phyloP scores from a whole-genome alignment of 1,284 basidiomycete species.

The Kalmanozyma brasiliensis region DNA sequence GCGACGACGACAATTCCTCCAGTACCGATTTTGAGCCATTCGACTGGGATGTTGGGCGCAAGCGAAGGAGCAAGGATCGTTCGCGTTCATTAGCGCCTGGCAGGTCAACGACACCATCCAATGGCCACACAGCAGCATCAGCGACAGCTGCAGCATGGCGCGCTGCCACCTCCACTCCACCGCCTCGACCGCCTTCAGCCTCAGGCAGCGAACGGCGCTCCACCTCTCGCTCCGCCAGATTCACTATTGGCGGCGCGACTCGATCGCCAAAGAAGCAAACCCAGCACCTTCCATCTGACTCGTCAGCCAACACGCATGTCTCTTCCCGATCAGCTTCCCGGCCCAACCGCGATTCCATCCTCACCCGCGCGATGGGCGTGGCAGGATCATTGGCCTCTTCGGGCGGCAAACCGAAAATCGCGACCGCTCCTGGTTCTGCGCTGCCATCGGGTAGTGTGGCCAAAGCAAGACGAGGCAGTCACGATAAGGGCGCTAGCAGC shows the following conservation, averaged over 20 bases:
- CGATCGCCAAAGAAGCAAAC: slow-evolving; percentile 22
- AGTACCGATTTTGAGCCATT: slow-evolving; percentile 49
- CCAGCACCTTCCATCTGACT: slow-evolving; percentile 15
- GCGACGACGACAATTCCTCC: slow-evolving; percentile 39
- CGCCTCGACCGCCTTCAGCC: slow-evolving; percentile 6
- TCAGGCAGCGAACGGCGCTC: slow-evolving; percentile 7
- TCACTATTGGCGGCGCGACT: background rate
- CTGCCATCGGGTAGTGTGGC: slow-evolving; percentile 6
- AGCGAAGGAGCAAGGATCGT: slow-evolving; percentile 31
- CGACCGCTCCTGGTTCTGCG: background rate
- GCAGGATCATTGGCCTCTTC: slow-evolving; percentile 13
- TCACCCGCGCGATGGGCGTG: slow-evolving; percentile 24
- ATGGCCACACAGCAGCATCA: slow-evolving; percentile 4
- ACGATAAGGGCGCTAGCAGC: slow-evolving; percentile 3
- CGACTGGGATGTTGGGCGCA: slow-evolving; percentile 51
- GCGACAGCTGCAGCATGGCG: slow-evolving; percentile 13
- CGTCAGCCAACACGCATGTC: slow-evolving; percentile 5
- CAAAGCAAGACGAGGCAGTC: slow-evolving; percentile 10
- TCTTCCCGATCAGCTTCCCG: slow-evolving; percentile 6
- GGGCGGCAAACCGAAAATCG: background rate
- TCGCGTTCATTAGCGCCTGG: slow-evolving; percentile 16
- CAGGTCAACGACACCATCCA: slow-evolving; percentile 2
- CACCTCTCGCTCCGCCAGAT: slow-evolving; percentile 15
- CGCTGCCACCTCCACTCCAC: slow-evolving; percentile 10
- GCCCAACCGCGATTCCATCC: slow-evolving; percentile 20